A percentile compares a stretch with the other conserved stretches of the same genome.
Evolutionary conservation across 345 rosid genomes (phyloP).

Genomic region (Eucalyptus polybractea): DNA sequence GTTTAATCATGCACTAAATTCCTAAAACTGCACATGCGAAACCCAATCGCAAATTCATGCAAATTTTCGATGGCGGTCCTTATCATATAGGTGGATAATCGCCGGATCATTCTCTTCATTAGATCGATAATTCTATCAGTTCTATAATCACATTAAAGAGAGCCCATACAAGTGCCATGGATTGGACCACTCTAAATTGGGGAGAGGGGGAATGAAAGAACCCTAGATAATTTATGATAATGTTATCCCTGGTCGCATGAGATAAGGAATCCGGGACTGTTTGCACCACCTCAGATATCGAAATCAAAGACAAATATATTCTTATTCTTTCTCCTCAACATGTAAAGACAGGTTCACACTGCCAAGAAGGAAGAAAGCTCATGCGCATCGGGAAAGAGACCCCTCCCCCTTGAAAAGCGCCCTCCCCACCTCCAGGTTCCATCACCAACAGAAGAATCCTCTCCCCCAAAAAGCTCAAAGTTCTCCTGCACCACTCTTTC

Average conservation of each 20-base stretch:
- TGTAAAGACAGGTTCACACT: neutral
- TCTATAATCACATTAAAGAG: neutral
- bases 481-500: neutral
- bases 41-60: neutral
- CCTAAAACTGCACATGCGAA: neutral
- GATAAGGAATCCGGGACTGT: neutral
- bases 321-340: neutral
- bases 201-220: neutral
- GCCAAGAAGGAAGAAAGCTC: neutral
- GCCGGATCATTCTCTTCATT: accelerated
- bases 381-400: neutral
- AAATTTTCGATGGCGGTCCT: neutral
- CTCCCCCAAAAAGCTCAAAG: neutral
- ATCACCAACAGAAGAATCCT: neutral
- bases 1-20: neutral
- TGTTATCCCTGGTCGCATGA: neutral
- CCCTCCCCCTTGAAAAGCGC: neutral
- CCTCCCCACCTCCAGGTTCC: neutral
- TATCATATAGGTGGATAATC: neutral
- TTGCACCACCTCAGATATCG: neutral
- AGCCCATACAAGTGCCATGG: neutral
- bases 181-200: neutral
- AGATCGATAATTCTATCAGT: neutral
- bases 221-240: neutral
- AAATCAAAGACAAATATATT: neutral